These are phyloP conservation scores for Candida krabiensis DNA, from an alignment of 805 yeast genomes.

Conservation along the genomic window DNA sequence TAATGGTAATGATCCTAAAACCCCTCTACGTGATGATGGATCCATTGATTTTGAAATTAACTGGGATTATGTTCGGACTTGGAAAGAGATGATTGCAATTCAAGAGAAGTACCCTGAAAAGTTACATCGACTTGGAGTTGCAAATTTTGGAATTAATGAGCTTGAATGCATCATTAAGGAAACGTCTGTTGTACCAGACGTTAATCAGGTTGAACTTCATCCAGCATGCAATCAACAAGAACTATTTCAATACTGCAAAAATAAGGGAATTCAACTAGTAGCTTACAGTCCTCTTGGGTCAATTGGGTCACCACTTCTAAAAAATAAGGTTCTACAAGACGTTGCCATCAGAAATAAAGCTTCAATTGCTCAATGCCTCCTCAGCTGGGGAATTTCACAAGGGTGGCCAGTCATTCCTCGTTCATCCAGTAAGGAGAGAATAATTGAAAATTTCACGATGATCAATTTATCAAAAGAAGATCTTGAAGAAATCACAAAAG, in stretches of 20 bases:
- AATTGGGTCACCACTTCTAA: conserved; percentile 39
- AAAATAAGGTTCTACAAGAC: conserved; percentile 32
- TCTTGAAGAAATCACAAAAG: conserved; percentile 18
- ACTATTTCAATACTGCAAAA: conserved; percentile 31
- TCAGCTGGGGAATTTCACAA: conserved; percentile 33
- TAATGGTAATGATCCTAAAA: conserved; percentile 20
- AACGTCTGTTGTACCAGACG: conserved; percentile 39
- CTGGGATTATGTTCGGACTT: conserved; percentile 64
- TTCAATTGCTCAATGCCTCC: conserved; percentile 51
- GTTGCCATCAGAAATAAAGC: conserved; percentile 54
- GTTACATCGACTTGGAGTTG: conserved; percentile 44
- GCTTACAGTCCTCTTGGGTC: conserved; percentile 48
- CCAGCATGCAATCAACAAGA: conserved; percentile 39
- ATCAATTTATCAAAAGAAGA: conserved; percentile 38
- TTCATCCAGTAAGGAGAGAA: conserved; percentile 40
- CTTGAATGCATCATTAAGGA: conserved; percentile 33
- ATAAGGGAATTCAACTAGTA: conserved; percentile 33
- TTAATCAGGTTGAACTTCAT: conserved; percentile 47
- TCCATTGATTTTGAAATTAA: conserved; percentile 21
- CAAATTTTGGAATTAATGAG: conserved; percentile 34
- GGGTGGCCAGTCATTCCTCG: conserved; percentile 40
- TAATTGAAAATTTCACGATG: conserved; percentile 31
- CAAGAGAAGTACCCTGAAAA: conserved; percentile 47
- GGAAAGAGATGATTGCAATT: conserved; percentile 68
- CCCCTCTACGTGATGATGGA: conserved; percentile 26